Evolutionary conservation across 805 yeast species (phyloP).

Genomic region (Suhomyces sp.): DNA sequence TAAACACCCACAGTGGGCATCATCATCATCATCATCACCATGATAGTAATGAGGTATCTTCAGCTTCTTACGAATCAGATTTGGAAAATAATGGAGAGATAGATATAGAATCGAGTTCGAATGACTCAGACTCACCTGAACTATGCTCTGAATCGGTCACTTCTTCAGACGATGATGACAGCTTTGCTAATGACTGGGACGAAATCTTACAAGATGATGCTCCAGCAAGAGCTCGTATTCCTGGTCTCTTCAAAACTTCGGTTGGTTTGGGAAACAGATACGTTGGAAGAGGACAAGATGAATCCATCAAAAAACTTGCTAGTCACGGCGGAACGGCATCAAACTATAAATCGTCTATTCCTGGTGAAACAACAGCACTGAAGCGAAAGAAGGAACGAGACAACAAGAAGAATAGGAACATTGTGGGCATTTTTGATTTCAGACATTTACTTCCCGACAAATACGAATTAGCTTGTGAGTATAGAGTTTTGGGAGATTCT

Average conservation of each 20-base stretch:
- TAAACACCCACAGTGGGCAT: slow-evolving; percentile 13
- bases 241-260: slow-evolving; percentile 47
- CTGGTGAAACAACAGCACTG: slow-evolving; percentile 32
- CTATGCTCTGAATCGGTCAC: slow-evolving; percentile 10
- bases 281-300: slow-evolving; percentile 21
- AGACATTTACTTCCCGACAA: slow-evolving; percentile 72
- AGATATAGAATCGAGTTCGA: slow-evolving; percentile 3
- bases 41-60: slow-evolving; percentile 8
- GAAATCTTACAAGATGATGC: slow-evolving; percentile 60
- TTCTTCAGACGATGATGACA: slow-evolving; percentile 45
- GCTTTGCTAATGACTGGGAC: slow-evolving; percentile 69
- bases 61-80: slow-evolving; percentile 15
- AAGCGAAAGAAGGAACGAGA: slow-evolving; percentile 19
- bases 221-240: slow-evolving; percentile 49
- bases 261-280: slow-evolving; percentile 40
- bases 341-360: slow-evolving; percentile 35
- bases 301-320: slow-evolving; percentile 32
- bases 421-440: slow-evolving; percentile 66
- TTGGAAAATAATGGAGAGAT: slow-evolving; percentile 21
- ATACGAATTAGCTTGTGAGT: slow-evolving; percentile 65
- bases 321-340: slow-evolving; percentile 41
- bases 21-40: slow-evolving; percentile 15
- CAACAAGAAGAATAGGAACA: slow-evolving; percentile 42
- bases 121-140: slow-evolving; percentile 21
- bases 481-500: slow-evolving; percentile 59